Evolutionary conservation across 805 yeast genomes (phyloP).

Genomic region (Starmera quercuum): DNA sequence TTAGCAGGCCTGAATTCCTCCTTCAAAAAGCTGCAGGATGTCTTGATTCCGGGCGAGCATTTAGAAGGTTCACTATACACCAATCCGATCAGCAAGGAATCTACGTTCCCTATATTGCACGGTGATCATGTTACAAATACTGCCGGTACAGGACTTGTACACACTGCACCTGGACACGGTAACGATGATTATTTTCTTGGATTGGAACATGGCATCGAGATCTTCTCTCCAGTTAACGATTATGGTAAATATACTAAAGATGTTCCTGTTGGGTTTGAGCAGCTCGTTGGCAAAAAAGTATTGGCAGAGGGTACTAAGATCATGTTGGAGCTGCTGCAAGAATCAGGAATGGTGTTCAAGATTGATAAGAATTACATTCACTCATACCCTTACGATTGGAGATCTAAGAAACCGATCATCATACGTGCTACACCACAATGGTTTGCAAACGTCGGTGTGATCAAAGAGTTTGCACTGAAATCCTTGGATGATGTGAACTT

Average conservation of each 20-base stretch:
- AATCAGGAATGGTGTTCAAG: constrained; percentile 38
- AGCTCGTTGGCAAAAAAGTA: constrained; percentile 51
- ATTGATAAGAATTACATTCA: constrained; percentile 51
- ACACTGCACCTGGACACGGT: constrained; percentile 98
- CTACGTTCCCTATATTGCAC: constrained; percentile 52
- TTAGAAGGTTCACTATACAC: constrained; percentile 38
- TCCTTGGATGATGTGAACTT: constrained; percentile 62
- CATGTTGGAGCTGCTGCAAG: constrained; percentile 37
- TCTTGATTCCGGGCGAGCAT: constrained; percentile 32
- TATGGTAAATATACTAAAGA: constrained; percentile 57
- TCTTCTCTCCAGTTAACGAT: constrained; percentile 74
- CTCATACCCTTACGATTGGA: constrained; percentile 96
- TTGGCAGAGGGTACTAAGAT: constrained; percentile 46
- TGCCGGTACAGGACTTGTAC: constrained; percentile 94
- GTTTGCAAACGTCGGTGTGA: constrained; percentile 79
- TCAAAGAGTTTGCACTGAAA: constrained; percentile 53
- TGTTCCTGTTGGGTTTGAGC: constrained; percentile 38
- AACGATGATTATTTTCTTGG: constrained; percentile 83
- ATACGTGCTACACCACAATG: constrained; percentile 95
- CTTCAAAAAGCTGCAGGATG: constrained; percentile 14
- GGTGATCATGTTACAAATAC: constrained; percentile 76
- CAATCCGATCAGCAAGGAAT: constrained; percentile 43
- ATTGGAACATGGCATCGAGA: constrained; percentile 41
- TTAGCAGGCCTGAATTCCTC: constrained; percentile 25
- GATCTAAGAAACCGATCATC: constrained; percentile 91